Percentiles rank a stretch among this genome's conserved stretches.
Conservation (phyloP, 768 basidiomycete species). For the Amanita rimosa region DNA sequence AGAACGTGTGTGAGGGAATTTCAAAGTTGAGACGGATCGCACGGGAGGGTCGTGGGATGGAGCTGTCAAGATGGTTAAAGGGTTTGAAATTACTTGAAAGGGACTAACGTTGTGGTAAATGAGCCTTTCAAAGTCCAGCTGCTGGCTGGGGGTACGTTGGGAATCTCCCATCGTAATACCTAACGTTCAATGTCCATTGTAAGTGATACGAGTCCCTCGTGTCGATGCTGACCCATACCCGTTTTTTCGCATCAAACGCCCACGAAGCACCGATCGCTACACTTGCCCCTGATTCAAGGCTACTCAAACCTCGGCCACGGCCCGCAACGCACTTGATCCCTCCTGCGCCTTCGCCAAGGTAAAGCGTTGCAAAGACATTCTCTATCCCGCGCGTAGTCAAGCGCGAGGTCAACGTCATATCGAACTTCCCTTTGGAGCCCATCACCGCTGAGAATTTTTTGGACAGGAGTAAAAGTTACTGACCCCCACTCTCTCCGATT, state of each 20-base stretch:
- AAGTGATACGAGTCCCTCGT: not conserved
- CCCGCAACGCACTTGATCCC: slow-evolving; percentile 63
- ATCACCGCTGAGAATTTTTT: not conserved
- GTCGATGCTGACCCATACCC: slow-evolving; percentile 24
- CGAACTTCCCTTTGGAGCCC: slow-evolving; percentile 38
- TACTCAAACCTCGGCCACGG: slow-evolving; percentile 27
- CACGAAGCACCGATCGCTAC: slow-evolving; percentile 48
- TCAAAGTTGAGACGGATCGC: slow-evolving; percentile 66
- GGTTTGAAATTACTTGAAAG: not conserved
- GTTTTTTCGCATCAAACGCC: slow-evolving; percentile 64
- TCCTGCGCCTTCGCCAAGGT: slow-evolving; percentile 64
- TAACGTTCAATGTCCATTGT: slow-evolving; percentile 16
- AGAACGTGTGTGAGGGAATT: slow-evolving; percentile 62
- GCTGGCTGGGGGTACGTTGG: slow-evolving; percentile 52
- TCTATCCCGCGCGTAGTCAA: slow-evolving; percentile 58
- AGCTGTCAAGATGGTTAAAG: slow-evolving; percentile 13
- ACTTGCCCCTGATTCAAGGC: slow-evolving; percentile 19
- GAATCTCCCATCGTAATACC: slow-evolving; percentile 75
- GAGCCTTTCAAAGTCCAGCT: slow-evolving; percentile 69
- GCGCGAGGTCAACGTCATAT: slow-evolving; percentile 52
- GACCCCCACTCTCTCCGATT: slow-evolving; percentile 32
- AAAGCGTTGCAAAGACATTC: slow-evolving; percentile 57
- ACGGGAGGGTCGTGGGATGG: slow-evolving; percentile 54
- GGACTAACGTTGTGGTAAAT: slow-evolving; percentile 51
- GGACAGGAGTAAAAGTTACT: not conserved